Base-by-base conservation (phyloP, 148 eudicot species). In the Vaccinium macrocarpon region DNA sequence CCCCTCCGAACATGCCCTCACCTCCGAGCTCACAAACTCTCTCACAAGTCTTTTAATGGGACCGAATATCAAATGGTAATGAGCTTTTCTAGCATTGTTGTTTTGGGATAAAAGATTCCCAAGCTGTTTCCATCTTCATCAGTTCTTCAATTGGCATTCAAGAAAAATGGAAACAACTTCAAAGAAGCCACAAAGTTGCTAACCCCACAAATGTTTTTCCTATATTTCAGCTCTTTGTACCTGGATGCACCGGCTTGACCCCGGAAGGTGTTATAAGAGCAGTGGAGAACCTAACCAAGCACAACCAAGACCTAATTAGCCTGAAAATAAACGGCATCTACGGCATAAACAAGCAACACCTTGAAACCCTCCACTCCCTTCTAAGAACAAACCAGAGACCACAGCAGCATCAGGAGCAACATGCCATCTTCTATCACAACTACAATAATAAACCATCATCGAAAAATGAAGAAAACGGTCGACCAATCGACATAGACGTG, bases 231-330 rank as follows among this genome's bases (percentile, higher is more conserved):
- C 91, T 95, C 4, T 88, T 88, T 84, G 78, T 92, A 59, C 96
- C 98, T 19, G 90, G 85, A 27, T 96, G 99, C 89, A 92, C 90
- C 8, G 78, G 92, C 78, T 76, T 96, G 82, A 92, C 96, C 18
- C 93, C 96, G 2, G 92, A 84, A 42, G 97, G 94, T 75, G 66
- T 96, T 3, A 50, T 93, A 19, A 78, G 68, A 72, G 93, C 91
- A 50, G 90, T 89, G 38, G 82, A 85, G 74, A 79, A 84, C 15
- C 85, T 94, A 55, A 53, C 88, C 25, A 53, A 81, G 61, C 56
- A 53, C 82, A 82, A 84, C 80, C 79, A 81, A 14, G 72, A 14
- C 21, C 84, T 91, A 12, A 83, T 73, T 15, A 84, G 70, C 82
- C 77, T 96, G 29, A 90, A 91, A 84, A 88, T 92, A 81, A 87